Percentiles rank a stretch among this genome's conserved stretches.
Evolutionary conservation across 192 early-diverging fungal species (phyloP).

Genomic region (Chytriomyces sp.): DNA sequence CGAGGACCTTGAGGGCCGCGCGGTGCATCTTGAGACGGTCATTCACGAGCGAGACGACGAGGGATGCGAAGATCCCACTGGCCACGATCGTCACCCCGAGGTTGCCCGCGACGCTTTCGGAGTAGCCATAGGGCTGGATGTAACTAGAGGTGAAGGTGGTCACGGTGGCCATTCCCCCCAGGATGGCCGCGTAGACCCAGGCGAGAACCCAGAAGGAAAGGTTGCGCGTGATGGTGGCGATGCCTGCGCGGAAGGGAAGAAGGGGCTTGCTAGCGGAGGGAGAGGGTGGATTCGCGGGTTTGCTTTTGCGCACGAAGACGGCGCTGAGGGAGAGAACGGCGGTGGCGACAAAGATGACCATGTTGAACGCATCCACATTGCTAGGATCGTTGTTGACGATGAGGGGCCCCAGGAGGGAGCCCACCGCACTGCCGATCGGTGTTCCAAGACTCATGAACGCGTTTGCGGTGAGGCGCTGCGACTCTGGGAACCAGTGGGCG

Average conservation of each 20-base stretch:
- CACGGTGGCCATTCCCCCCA: conserved; percentile 20
- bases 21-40: conserved; percentile 61
- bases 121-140: conserved; percentile 36
- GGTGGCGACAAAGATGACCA: conserved; percentile 16
- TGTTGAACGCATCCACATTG: conserved; percentile 11
- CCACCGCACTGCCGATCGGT: conserved; percentile 14
- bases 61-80: conserved; percentile 61
- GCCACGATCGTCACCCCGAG: conserved; percentile 59
- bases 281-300: conserved; percentile 24
- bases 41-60: conserved; percentile 51
- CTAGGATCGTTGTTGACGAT: conserved; percentile 24
- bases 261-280: conserved; percentile 1
- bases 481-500: conserved; percentile 34
- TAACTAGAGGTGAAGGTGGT: conserved; percentile 31
- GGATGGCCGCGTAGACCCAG: background rate
- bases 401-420: conserved; percentile 9
- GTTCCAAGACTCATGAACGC: conserved; percentile 26
- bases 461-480: conserved; percentile 34
- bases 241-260: conserved; percentile 20
- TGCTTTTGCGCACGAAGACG: conserved; percentile 25
- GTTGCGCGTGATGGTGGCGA: conserved; percentile 16
- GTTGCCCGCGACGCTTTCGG: conserved; percentile 50
- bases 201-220: conserved; percentile 24
- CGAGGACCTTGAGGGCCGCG: conserved; percentile 39
- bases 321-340: conserved; percentile 8